Base-by-base conservation (phyloP, 179 eudicot genomes). In the Beta macrorhiza region DNA sequence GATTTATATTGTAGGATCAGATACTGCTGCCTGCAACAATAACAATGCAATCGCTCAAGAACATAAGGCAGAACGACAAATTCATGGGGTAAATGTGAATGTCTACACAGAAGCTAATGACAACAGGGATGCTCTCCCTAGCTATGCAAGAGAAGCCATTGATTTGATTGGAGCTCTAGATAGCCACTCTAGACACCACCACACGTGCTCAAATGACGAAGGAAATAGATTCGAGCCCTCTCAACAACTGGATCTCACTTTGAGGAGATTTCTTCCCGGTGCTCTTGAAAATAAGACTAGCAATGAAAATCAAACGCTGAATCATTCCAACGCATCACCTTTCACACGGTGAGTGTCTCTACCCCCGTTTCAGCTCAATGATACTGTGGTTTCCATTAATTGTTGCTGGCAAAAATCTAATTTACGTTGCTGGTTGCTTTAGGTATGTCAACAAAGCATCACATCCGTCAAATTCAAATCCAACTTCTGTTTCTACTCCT, bases 91-190 rank as follows among this genome's bases (percentile, higher is more conserved):
- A 67, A 77, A 80, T 45, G 82, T 68, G n/a, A 86, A 82, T 55
- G 7, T 62, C 49, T 63, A 17, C 63, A 51, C 65, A 76, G 89
- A 86, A 71, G 76, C 81, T 75, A 79, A 64, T 81, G 84, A 82
- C 56, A 78, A 75, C 13, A 70, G 57, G 65, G 74, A 62, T 32
- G 79, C 13, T 37, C 57, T 22, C 77, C 83, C 65, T 62, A 80
- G 78, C 81, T 72, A 87, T 76, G 83, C 88, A 19, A 88, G 83
- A 82, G 91, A 89, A 83, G 94, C 95, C 58, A 88, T 92, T 67
- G 95, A 95, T 83, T 90, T 95, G 75, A 91, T 93, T 49, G 97
- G 94, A 84, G 83, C 93, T 62, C 86, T 95, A 65, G 87, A 81
- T 78, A 82, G 81, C 78, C 84, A 86, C 53, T 82, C 82, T 29